Evolutionary conservation across 139 green algal species (phyloP), one percentile per base, ranked within the genome.

Genomic region (Pseudopediastrum boryanum): DNA sequence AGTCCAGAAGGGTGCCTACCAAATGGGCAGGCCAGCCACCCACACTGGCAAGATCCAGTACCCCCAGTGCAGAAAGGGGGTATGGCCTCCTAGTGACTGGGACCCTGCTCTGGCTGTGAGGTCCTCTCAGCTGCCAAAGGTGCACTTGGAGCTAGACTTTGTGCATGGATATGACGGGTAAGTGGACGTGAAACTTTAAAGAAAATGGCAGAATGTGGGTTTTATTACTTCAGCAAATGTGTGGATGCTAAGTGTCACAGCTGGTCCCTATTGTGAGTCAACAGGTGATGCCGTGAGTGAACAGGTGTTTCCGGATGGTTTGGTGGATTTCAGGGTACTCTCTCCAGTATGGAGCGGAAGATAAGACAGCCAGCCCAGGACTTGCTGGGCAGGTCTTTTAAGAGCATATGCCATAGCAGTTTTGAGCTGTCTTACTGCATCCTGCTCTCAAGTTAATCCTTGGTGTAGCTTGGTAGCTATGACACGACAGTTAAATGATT

Each of bases 131-230:
- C 72, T 90, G 59, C 90, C 90, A 25, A 71, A 88, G 27, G 74
- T 68, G 3, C 44, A 58, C 5, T 81, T 94, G 35, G 13, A 77
- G n/a, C 86, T 94, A 29, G 86, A 92, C 41, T 94, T 88, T 69
- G 88, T 94, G 38, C 85, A 94, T 62, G 90, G 90, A 29, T 93
- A 91, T 66, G 86, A 86, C 58, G 86, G 88, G 80, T 88, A 71
- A 69, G 81, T 27, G 39, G 2, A 10, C 16, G 31, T n/a, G 19
- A 10, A 29, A 38, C 33, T 67, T 67, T 21, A 67, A 67, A 16
- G n/a, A n/a, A n/a, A n/a, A n/a, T n/a, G n/a, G n/a, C n/a, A n/a
- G n/a, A n/a, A n/a, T n/a, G n/a, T n/a, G n/a, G n/a, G n/a, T n/a
- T n/a, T n/a, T n/a, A n/a, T n/a, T 67, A n/a, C 58, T 29, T 61